A percentile compares a stretch with the other conserved stretches of the same genome.
These are phyloP conservation scores for Amanita fuliginea DNA, from an alignment of 768 basidiomycete species.

Conservation along the genomic window DNA sequence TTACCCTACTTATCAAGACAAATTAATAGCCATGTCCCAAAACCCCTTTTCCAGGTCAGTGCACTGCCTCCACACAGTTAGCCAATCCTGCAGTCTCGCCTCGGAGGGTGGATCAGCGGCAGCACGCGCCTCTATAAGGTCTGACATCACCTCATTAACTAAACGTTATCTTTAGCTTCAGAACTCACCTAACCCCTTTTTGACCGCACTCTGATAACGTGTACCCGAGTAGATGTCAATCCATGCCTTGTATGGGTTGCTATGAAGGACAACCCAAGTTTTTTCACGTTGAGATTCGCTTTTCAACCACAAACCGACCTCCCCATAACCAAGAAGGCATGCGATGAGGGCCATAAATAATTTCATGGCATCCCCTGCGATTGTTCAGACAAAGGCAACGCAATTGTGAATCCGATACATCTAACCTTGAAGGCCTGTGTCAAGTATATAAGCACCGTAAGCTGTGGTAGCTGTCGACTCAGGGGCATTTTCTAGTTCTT, in stretches of 20 bases:
- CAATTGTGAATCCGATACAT: neutral
- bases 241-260: conserved; percentile 69
- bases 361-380: conserved; percentile 56
- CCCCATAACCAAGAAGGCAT: conserved; percentile 87
- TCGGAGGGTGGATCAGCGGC: conserved; percentile 52
- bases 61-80: conserved; percentile 63
- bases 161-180: neutral
- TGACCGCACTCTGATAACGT: conserved; percentile 63
- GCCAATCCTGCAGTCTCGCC: conserved; percentile 51
- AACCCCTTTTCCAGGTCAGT: conserved; percentile 73
- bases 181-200: conserved; percentile 56
- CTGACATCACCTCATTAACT: conserved; percentile 23
- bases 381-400: neutral
- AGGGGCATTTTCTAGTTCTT: conserved; percentile 47
- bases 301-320: conserved; percentile 80
- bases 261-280: conserved; percentile 47
- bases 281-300: conserved; percentile 34
- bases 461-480: conserved; percentile 71
- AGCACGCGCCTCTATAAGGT: conserved; percentile 61
- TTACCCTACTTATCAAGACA: neutral
- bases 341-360: conserved; percentile 75
- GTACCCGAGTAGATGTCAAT: conserved; percentile 72
- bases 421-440: conserved; percentile 61
- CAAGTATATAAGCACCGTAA: conserved; percentile 80
- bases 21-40: conserved; percentile 59